These are phyloP conservation scores for Exophiala sideris DNA, from an alignment of 2,329 filamentous ascomycete species.

Conservation along the genomic window DNA sequence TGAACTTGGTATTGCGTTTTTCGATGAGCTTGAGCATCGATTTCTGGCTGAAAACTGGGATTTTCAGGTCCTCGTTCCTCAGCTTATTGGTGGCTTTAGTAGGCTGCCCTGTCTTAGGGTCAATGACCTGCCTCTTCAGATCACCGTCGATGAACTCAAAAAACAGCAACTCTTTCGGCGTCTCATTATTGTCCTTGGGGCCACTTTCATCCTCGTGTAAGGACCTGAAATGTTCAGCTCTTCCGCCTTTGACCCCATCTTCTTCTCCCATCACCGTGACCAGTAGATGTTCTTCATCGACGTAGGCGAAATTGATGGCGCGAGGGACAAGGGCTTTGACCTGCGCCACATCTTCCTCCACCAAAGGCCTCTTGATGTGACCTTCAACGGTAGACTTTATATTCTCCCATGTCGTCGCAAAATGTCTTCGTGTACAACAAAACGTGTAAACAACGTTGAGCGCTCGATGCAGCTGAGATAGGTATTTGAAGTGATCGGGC, in stretches of 20 bases:
- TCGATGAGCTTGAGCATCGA: slow-evolving; percentile 87
- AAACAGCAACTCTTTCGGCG: slow-evolving; percentile 67
- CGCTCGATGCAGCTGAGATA: slow-evolving; percentile 76
- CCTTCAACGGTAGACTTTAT: slow-evolving; percentile 80
- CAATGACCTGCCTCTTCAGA: slow-evolving; percentile 72
- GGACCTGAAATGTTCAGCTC: slow-evolving; percentile 50
- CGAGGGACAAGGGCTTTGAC: slow-evolving; percentile 75
- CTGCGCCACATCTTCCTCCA: slow-evolving; percentile 74
- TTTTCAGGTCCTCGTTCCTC: slow-evolving; percentile 75
- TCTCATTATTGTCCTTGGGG: slow-evolving; percentile 35
- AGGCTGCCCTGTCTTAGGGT: slow-evolving; percentile 70
- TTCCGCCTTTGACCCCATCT: slow-evolving; percentile 59
- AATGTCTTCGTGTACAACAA: slow-evolving; percentile 85
- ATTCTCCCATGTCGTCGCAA: slow-evolving; percentile 87
- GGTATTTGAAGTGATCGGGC: slow-evolving; percentile 69
- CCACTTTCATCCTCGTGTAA: slow-evolving; percentile 36
- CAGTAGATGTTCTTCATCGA: slow-evolving; percentile 79
- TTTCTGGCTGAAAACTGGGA: slow-evolving; percentile 90
- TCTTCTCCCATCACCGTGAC: slow-evolving; percentile 72
- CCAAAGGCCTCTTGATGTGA: slow-evolving; percentile 69
- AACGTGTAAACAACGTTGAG: slow-evolving; percentile 94
- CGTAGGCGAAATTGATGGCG: slow-evolving; percentile 78
- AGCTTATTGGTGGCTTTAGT: slow-evolving; percentile 65
- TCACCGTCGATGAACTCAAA: slow-evolving; percentile 95
- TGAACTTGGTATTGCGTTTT: slow-evolving; percentile 82